phyloP scores from a whole-genome alignment of 257 asterid species.

The Mitragyna speciosa region DNA sequence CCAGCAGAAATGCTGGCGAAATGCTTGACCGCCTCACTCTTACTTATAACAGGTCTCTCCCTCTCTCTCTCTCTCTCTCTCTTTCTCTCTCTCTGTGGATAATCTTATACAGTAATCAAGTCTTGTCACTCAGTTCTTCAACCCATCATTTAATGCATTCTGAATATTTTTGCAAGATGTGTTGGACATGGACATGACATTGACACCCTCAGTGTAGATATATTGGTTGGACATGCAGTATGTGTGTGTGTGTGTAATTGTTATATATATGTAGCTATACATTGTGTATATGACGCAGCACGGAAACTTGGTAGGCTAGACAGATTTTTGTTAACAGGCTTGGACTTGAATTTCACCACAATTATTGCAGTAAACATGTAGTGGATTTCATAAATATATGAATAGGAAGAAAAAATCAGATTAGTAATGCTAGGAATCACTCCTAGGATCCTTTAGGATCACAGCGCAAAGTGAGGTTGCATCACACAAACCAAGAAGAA shows the following conservation, averaged over 20 bases:
- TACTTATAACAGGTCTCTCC: constrained; percentile 80
- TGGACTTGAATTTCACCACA: too few relatives aligned
- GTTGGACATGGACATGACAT: not conserved
- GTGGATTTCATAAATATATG: too few relatives aligned
- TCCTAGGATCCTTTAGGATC: too few relatives aligned
- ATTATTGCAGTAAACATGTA: too few relatives aligned
- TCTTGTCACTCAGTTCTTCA: not conserved
- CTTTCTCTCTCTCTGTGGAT: too few relatives aligned
- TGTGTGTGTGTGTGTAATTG: not conserved
- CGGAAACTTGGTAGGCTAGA: too few relatives aligned
- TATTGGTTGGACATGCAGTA: not conserved
- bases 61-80: constrained; percentile 25
- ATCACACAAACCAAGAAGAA: too few relatives aligned
- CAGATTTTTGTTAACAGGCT: too few relatives aligned
- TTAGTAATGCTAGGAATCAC: too few relatives aligned
- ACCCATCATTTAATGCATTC: not conserved
- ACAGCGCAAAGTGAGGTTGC: too few relatives aligned
- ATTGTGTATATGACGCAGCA: not conserved
- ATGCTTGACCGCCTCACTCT: constrained; percentile 99
- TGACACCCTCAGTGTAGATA: not conserved
- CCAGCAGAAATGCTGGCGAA: constrained; percentile 98
- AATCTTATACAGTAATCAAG: not conserved
- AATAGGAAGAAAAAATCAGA: too few relatives aligned
- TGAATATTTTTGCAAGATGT: not conserved
- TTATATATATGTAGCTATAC: not conserved